These are phyloP conservation scores for Mycena chlorophos DNA, from an alignment of 768 basidiomycete genomes.

Conservation along the genomic window DNA sequence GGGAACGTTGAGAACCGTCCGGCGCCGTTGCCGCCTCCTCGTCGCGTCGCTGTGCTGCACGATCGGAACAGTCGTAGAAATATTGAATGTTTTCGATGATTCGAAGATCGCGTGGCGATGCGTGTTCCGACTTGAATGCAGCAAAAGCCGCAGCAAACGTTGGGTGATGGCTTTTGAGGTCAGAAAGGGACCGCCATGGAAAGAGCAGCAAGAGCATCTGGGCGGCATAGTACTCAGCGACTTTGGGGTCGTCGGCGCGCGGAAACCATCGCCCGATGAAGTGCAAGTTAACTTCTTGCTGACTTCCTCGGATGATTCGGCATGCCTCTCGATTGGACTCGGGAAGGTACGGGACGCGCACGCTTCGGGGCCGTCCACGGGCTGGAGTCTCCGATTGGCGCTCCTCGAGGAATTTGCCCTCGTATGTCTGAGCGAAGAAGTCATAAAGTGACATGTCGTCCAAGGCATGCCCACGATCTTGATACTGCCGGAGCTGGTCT, in stretches of 20 bases:
- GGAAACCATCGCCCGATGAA: conserved; percentile 37
- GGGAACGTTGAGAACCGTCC: conserved; percentile 1
- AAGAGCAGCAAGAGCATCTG: conserved; percentile 34
- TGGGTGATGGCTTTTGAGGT: conserved; percentile 21
- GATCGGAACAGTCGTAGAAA: conserved; percentile 31
- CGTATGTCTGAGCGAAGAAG: conserved; percentile 1
- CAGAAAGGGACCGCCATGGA: conserved; percentile 33
- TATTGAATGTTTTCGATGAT: conserved; percentile 35
- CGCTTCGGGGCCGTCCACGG: conserved; percentile 22
- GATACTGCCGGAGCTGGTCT: conserved; percentile 22
- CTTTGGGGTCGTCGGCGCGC: conserved; percentile 18
- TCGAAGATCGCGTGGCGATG: neutral
- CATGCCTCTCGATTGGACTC: conserved; percentile 10
- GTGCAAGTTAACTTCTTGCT: conserved; percentile 35
- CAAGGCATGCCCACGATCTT: conserved; percentile 17
- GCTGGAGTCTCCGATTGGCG: neutral
- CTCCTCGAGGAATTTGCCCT: conserved; percentile 15
- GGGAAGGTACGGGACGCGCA: conserved; percentile 21
- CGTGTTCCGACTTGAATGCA: conserved; percentile 5
- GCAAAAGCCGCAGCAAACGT: conserved; percentile 28
- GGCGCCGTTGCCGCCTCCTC: neutral
- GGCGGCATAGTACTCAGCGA: conserved; percentile 26
- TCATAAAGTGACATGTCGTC: neutral
- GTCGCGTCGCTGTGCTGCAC: conserved; percentile 3
- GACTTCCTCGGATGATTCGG: conserved; percentile 23